phyloP scores from a whole-genome alignment of 192 early-diverging fungal species.

The Coemansia sp. region DNA sequence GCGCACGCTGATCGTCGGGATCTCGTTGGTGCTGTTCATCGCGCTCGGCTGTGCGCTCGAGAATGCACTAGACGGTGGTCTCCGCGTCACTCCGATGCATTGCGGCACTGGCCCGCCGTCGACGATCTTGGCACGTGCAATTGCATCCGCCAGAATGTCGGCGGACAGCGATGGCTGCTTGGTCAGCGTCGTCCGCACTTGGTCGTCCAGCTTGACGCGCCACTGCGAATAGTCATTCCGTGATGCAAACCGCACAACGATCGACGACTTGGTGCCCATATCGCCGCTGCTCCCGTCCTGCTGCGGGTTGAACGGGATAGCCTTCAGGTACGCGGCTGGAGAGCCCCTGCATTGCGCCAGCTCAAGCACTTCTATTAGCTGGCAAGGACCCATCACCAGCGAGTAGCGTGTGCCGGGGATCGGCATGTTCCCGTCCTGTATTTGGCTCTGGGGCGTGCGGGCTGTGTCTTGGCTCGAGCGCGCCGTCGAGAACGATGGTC shows the following conservation, averaged over 20 bases:
- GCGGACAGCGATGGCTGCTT: conserved; percentile 36
- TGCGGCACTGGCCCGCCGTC: conserved; percentile 21
- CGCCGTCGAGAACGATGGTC: conserved; percentile 1
- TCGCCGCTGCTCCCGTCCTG: not conserved
- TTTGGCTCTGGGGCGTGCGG: not conserved
- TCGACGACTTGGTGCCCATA: conserved; percentile 21
- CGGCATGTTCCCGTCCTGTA: conserved; percentile 20
- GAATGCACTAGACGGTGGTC: conserved; percentile 31
- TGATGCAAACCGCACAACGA: conserved; percentile 43
- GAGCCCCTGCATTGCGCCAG: conserved; percentile 48
- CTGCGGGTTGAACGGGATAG: conserved; percentile 18
- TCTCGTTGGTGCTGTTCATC: conserved; percentile 28
- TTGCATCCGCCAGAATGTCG: conserved; percentile 43
- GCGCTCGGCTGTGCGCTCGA: conserved; percentile 14
- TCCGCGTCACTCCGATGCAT: conserved; percentile 28
- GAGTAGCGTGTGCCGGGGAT: conserved; percentile 18
- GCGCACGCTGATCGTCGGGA: conserved; percentile 52
- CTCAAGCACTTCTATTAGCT: conserved; percentile 45
- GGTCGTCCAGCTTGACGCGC: conserved; percentile 41
- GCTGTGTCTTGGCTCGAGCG: not conserved
- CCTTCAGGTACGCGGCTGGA: conserved; percentile 34
- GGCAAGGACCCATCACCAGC: conserved; percentile 35
- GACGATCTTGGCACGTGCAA: conserved; percentile 41
- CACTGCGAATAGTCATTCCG: conserved; percentile 41
- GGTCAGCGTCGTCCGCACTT: conserved; percentile 35